Base-by-base conservation (phyloP, 1,284 basidiomycete genomes). In the Sporisorium iseilematis-ciliati region DNA sequence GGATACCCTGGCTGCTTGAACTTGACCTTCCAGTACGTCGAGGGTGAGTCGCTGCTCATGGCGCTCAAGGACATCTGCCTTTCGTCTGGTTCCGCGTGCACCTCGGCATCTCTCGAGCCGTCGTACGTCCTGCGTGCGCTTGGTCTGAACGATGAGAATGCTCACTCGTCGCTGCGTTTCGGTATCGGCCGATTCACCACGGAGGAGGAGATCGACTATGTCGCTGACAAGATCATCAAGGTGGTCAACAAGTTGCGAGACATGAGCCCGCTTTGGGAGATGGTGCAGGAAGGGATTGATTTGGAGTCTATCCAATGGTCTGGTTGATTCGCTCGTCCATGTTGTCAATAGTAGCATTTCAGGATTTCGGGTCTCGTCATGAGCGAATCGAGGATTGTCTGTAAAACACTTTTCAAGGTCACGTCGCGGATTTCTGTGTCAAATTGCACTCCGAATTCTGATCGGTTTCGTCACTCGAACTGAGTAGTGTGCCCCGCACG, bases 141-240 rank as follows among this genome's bases (percentile, higher is more conserved):
- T 43, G 96, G 92, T 90, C 82, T 74, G 87, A 93, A 95, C 31
- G 97, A 99, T 86, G 97, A 98, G 83, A 97, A 98, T 92, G 97
- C 97, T 0, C 97, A 99, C 86, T 98, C 95, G 12, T 97, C 94
- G 18, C 89, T 99, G 57, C 92, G 97, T 45, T 99, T 99, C 87
- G 97, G 97, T 57, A 93, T 99, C 75, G 97, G 97, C 40, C 91
- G 97, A 31, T 99, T 99, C 87, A 99, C 97, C 7, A 99, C 97
- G 3, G 94, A 97, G 85, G 93, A 92, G 18, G 97, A 99, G 87
- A 89, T 99, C 65, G 97, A 99, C 86, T 95, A 93, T 80, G 96
- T 99, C 31, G 89, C 95, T 35, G 89, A 91, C 78, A 93, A 95
- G 85, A 95, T 99, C 58, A 90, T 96, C 38, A 88, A 89, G 40